Conservation (phyloP, 2,329 filamentous ascomycete genomes). For the Fusarium sp. region DNA sequence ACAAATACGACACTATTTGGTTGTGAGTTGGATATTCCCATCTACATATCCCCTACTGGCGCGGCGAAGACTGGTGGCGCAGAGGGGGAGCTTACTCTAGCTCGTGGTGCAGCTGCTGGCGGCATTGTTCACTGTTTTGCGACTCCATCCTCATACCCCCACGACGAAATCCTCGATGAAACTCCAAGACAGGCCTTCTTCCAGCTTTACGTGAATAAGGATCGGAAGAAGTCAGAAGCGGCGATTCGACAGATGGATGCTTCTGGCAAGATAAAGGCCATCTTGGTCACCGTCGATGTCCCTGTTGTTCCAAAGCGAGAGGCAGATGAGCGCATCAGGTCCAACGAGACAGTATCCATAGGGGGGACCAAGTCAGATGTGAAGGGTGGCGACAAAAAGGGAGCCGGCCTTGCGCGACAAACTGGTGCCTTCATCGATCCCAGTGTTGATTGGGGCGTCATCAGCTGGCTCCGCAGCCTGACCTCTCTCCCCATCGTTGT, state of each 20-base stretch:
- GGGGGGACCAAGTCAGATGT: constrained; percentile 52
- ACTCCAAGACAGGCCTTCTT: constrained; percentile 57
- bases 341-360: constrained; percentile 48
- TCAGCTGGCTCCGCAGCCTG: constrained; percentile 69
- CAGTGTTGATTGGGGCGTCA: constrained; percentile 71
- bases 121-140: constrained; percentile 71
- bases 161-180: constrained; percentile 61
- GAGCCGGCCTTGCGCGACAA: constrained; percentile 65
- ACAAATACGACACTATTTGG: constrained; percentile 35
- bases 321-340: constrained; percentile 57
- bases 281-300: constrained; percentile 71
- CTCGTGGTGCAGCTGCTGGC: constrained; percentile 44
- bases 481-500: constrained; percentile 68
- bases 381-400: constrained; percentile 62
- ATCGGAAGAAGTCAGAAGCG: constrained; percentile 62
- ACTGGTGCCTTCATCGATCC: constrained; percentile 70
- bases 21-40: constrained; percentile 30
- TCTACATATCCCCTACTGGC: constrained; percentile 41
- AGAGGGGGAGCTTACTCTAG: constrained; percentile 38
- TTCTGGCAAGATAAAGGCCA: constrained; percentile 59
- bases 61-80: constrained; percentile 23
- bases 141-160: constrained; percentile 70
- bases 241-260: constrained; percentile 60
- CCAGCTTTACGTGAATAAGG: constrained; percentile 72
- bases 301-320: constrained; percentile 68